phyloP scores from a whole-genome alignment of 1,284 basidiomycete species.

The Afroboletus lepidellus region DNA sequence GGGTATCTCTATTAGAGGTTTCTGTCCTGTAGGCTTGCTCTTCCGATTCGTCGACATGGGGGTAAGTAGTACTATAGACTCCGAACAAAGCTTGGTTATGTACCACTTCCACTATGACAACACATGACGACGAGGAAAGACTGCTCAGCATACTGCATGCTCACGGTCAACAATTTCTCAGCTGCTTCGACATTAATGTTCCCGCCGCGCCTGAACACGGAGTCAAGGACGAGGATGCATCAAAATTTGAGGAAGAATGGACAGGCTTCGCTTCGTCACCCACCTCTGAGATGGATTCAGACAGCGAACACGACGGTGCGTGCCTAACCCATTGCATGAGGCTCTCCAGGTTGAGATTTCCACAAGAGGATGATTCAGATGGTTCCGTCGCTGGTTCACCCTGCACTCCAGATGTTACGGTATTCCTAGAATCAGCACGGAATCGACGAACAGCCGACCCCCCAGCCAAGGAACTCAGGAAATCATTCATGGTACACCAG shows the following conservation, averaged over 20 bases:
- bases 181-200: conserved; percentile 51
- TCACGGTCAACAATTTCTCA: conserved; percentile 63
- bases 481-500: conserved; percentile 66
- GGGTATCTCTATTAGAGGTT: conserved; percentile 48
- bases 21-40: conserved; percentile 17
- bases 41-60: conserved; percentile 43
- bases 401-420: conserved; percentile 44
- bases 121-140: conserved; percentile 30
- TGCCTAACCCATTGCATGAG: not conserved
- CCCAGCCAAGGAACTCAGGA: conserved; percentile 47
- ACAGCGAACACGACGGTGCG: conserved; percentile 23
- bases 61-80: not conserved
- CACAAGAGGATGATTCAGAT: conserved; percentile 38
- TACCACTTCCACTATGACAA: conserved; percentile 6
- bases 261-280: conserved; percentile 20
- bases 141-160: conserved; percentile 59
- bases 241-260: conserved; percentile 37
- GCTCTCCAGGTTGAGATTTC: not conserved
- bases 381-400: conserved; percentile 37
- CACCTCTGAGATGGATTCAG: conserved; percentile 10
- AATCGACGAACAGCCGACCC: conserved; percentile 24
- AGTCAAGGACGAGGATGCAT: conserved; percentile 20
- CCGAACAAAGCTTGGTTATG: not conserved
- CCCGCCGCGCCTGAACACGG: conserved; percentile 29
- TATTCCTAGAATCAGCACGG: conserved; percentile 50